Base-by-base conservation (phyloP, 176 grass and related monocot species). In the Panicum miliaceum region DNA sequence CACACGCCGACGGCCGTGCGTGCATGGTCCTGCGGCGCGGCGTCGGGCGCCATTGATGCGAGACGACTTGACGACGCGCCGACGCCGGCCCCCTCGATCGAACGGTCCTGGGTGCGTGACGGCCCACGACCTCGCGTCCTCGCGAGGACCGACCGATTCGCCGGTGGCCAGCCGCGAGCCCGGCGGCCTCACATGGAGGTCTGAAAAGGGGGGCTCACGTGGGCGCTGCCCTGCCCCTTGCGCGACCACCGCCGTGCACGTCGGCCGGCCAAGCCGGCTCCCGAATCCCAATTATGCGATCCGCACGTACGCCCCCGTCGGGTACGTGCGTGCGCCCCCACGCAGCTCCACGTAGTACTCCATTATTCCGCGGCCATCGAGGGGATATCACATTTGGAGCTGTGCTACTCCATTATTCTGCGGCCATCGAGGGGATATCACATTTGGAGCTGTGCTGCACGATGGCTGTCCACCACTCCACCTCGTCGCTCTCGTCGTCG, bases 121-220 rank as follows among this genome's bases (percentile, higher is more conserved):
- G 35, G 29, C 29, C 29, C 29, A 32, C 29, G 29, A 32, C 29
- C 29, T 2, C 29, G 7, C n/a, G n/a, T n/a, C 64, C 64, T 13
- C 63, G 7, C 10, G 20, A 22, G 19, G 42, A 18, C 36, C 36
- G 22, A 59, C 2, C 56, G 37, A 43, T 57, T n/a, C 53, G 22
- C 6, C 8, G 8, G 22, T 10, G 8, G 7, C 53, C 19, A 10
- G 20, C 6, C 4, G 40, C 68, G 2, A 0, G 51, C 18, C 36
- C 65, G 7, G 57, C n/a, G 69, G 43, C 15, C 38, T 38, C 84
- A 64, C 76, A 80, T 80, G 77, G 43, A 29, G 40, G 10, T 56
- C 68, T 40, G 62, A 16, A 42, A 32, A 51, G 51, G 26, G 41
- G 40, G 26, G 41, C 16, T 82, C 79, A 71, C 86, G 82, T 82